Evolutionary conservation across 208 protist species (phyloP), one percentile per base, ranked within the genome.

Genomic region (Leishmania tarentolae): DNA sequence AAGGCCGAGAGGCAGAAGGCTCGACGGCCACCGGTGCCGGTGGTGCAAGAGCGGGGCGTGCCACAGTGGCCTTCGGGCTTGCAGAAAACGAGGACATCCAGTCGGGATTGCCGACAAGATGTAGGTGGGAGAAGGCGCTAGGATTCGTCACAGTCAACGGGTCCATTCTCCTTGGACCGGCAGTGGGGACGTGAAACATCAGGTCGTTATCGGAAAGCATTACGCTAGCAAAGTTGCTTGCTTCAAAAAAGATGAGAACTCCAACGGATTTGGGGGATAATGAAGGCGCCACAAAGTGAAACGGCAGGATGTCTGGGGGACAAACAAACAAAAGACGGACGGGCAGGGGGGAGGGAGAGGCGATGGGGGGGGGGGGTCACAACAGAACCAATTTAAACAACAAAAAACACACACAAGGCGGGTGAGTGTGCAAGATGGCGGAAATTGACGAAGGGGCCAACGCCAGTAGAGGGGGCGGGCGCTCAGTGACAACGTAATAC

Each of bases 61-160:
- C 82, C 31, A 69, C 65, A 8, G 71, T 79, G 46, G 78, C 80
- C 52, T 81, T 75, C 50, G 82, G 66, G 66, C 42, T 83, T 35
- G 59, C 82, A 28, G 83, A 84, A 66, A 94, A 85, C 8, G 88
- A 87, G 4, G 85, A 79, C 76, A 92, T 88, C 91, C 91, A 94
- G 73, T 94, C 91, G 9, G 84, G 86, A 84, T 89, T 94, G 69
- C 85, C 81, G 52, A 83, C 79, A 50, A 90, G 86, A 70, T 90
- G 91, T n/a, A 92, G 78, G 24, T 84, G 83, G 1, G 88, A 76
- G 52, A 90, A 88, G 50, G 75, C 76, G 74, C 86, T 52, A 61
- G 63, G 81, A 42, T 74, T 84, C 52, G 47, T 5, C 35, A 42
- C 47, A 52, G 56, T 40, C 9, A 8, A 75, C 31, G 75, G 21